These are phyloP conservation scores for Neurospora discreta DNA, from an alignment of 495 filamentous ascomycete species.

Conservation along the genomic window DNA sequence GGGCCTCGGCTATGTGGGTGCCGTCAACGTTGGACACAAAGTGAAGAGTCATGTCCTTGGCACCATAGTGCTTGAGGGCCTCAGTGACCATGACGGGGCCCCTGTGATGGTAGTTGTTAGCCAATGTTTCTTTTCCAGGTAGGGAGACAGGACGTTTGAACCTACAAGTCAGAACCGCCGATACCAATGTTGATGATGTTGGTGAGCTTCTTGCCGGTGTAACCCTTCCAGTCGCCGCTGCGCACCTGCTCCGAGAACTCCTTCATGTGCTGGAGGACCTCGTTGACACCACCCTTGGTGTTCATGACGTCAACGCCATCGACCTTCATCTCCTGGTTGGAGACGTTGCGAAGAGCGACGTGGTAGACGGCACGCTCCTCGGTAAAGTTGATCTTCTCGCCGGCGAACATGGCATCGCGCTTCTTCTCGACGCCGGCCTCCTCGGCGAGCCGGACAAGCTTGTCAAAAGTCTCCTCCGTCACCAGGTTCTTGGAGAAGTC, in stretches of 20 bases:
- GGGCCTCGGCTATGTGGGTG: slow-evolving; percentile 91
- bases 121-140: neutral
- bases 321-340: slow-evolving; percentile 78
- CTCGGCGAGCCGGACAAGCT: slow-evolving; percentile 80
- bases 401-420: slow-evolving; percentile 91
- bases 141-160: slow-evolving; percentile 4
- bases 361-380: slow-evolving; percentile 96
- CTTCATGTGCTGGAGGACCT: slow-evolving; percentile 91
- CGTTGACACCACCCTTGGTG: slow-evolving; percentile 57
- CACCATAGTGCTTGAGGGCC: slow-evolving; percentile 86
- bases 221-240: slow-evolving; percentile 95
- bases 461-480: slow-evolving; percentile 78
- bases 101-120: slow-evolving; percentile 29
- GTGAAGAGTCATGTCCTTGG: slow-evolving; percentile 75
- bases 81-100: slow-evolving; percentile 98
- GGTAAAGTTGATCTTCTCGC: slow-evolving; percentile 98
- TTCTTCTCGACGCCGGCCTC: slow-evolving; percentile 86
- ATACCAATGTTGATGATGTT: slow-evolving; percentile 97
- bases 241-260: slow-evolving; percentile 90
- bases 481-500: slow-evolving; percentile 99
- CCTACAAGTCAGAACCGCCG: slow-evolving; percentile 94
- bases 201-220: slow-evolving; percentile 92
- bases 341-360: slow-evolving; percentile 79
- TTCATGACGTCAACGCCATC: slow-evolving; percentile 94
- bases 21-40: slow-evolving; percentile 99